Evolutionary conservation across 2,329 filamentous ascomycete genomes (phyloP).

Genomic region (Penicillium sumatraense): DNA sequence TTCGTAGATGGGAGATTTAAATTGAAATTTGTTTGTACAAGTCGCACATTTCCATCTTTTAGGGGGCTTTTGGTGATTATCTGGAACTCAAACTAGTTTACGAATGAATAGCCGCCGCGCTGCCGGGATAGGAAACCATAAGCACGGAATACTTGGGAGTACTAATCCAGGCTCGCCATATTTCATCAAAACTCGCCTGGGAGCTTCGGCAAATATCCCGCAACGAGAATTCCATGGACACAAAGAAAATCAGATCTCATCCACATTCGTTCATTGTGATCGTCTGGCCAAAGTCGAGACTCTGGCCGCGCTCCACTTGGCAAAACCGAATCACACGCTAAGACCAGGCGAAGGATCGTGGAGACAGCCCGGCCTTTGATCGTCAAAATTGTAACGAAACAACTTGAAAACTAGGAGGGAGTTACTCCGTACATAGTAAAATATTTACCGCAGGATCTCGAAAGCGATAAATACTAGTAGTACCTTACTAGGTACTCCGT

Average conservation of each 20-base stretch:
- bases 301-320: slow-evolving; percentile 21
- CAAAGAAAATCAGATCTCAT: neutral
- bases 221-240: neutral
- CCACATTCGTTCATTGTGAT: neutral
- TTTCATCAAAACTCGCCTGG: too few relatives aligned
- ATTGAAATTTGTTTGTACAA: too few relatives aligned
- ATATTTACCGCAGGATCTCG: too few relatives aligned
- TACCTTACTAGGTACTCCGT: too few relatives aligned
- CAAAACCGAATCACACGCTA: slow-evolving; percentile 25
- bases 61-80: too few relatives aligned
- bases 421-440: neutral
- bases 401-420: slow-evolving; percentile 8
- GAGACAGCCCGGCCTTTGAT: slow-evolving; percentile 13
- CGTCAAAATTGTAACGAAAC: slow-evolving; percentile 2
- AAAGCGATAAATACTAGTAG: too few relatives aligned
- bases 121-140: slow-evolving; percentile 1
- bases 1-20: too few relatives aligned
- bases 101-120: neutral
- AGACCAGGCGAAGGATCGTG: slow-evolving; percentile 16
- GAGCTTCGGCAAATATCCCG: too few relatives aligned
- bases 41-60: too few relatives aligned
- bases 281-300: slow-evolving; percentile 6
- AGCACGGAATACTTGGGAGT: too few relatives aligned
- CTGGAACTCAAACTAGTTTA: too few relatives aligned
- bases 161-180: too few relatives aligned